Conservation (phyloP, 768 basidiomycete genomes). For the Coprinellus micaceus region DNA sequence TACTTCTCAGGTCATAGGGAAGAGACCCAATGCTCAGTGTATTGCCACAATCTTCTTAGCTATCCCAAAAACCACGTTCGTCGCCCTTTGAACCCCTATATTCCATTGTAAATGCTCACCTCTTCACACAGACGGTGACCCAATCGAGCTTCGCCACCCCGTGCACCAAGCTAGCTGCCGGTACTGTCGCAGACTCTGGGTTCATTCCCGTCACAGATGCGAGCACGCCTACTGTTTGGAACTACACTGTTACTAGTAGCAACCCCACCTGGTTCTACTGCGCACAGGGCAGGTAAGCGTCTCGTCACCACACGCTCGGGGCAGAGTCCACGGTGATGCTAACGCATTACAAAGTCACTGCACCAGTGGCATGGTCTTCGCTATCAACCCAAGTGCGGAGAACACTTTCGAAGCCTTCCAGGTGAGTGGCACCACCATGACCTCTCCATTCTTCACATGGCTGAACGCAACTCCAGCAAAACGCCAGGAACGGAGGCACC, state of each 20-base stretch:
- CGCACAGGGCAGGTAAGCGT: slow-evolving; percentile 34
- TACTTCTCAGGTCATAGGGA: too few species aligned
- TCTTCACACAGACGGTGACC: slow-evolving; percentile 44
- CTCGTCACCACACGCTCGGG: neutral
- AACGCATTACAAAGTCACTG: slow-evolving; percentile 38
- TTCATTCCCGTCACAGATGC: slow-evolving; percentile 40
- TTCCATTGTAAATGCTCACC: neutral
- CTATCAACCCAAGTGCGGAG: slow-evolving; percentile 46
- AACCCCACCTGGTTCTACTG: slow-evolving; percentile 64
- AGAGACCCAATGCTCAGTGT: too few species aligned
- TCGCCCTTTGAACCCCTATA: too few species aligned
- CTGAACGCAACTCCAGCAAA: too few species aligned
- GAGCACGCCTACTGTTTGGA: slow-evolving; percentile 38
- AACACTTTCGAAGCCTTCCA: slow-evolving; percentile 50
- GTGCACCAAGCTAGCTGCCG: slow-evolving; percentile 33
- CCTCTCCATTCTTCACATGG: too few species aligned
- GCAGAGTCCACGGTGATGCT: neutral
- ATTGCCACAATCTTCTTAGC: too few species aligned
- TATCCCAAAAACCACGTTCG: slow-evolving; percentile 42
- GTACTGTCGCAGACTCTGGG: slow-evolving; percentile 36
- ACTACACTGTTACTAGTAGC: slow-evolving; percentile 43
- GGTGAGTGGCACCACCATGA: too few species aligned
- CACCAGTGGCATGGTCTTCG: slow-evolving; percentile 56
- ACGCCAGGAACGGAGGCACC: too few species aligned
- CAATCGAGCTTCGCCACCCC: slow-evolving; percentile 58